Evolutionary conservation across 2,329 filamentous ascomycete genomes (phyloP), one percentile per base, ranked within the genome.

Genomic region (Diaporthe caulivora): DNA sequence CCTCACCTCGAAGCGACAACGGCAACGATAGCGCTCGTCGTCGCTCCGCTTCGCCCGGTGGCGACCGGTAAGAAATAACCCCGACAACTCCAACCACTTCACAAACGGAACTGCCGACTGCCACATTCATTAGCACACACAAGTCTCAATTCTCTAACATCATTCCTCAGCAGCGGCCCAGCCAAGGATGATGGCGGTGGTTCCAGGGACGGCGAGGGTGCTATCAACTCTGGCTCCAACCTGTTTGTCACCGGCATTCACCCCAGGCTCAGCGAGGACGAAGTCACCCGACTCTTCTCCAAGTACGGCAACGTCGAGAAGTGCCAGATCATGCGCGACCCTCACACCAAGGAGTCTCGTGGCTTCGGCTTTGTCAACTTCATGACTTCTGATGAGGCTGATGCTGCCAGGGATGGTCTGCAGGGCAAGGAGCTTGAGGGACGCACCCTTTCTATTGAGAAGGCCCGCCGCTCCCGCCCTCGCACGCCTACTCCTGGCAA

Each of bases 281-380:
- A 98, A 82, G 94, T 99, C 75, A 93, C 94, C 71, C 95, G 95
- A 83, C 92, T 99, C 77, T 99, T 99, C 81, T 95, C 98, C 86
- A 99, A 98, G 86, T 98, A 98, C 81, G 97, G 97, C 78, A 95
- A 98, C 82, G 97, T 99, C 69, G 96, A 98, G 87, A 98, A 97
- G 86, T 98, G 96, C 87, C 97, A 98, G 84, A 99, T 99, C 87
- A 99, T 99, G 97, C 92, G 96, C 81, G 97, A 99, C 82, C 97
- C 97, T 76, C 97, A 99, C 85, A 97, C 94, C 81, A 97, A 98
- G 86, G 97, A 99, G 86, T 98, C 96, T 79, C 97, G 97, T 84
- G 97, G 97, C 78, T 99, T 99, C 78, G 97, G 97, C 72, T 99
- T 99, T 87, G 97, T 99, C 83, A 98, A 99, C 88, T 98, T 99